Evolutionary conservation across 2,329 filamentous ascomycete species (phyloP).

Genomic region (Apiospora kogelbergensis): DNA sequence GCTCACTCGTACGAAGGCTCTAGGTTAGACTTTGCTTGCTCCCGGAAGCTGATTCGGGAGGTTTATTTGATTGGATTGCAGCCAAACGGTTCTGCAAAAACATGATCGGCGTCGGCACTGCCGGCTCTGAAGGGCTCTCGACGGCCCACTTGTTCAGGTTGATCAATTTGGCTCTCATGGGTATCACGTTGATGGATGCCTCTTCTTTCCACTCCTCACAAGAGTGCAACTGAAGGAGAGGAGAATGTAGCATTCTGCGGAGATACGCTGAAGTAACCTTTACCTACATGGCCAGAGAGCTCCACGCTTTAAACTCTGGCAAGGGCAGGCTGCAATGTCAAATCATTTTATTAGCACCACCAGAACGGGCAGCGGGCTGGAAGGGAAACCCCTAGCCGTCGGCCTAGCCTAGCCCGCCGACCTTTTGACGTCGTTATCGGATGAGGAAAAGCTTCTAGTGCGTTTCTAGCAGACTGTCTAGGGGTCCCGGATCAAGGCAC

Average conservation of each 20-base stretch:
- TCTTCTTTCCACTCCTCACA: background rate
- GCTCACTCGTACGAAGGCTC: background rate
- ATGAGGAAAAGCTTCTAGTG: background rate
- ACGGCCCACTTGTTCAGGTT: background rate
- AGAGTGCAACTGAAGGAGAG: background rate
- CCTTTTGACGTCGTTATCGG: background rate
- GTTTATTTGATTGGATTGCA: background rate
- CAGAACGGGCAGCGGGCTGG: background rate
- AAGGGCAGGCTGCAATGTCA: background rate
- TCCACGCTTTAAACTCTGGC: slow-evolving; percentile 2
- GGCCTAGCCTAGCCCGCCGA: background rate
- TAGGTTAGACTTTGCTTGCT: background rate
- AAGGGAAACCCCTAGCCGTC: background rate
- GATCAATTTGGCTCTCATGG: background rate
- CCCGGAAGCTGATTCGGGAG: background rate
- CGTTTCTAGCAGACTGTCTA: background rate
- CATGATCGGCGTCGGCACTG: slow-evolving; percentile 1
- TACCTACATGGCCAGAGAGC: background rate
- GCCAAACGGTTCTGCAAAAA: background rate
- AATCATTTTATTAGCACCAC: background rate
- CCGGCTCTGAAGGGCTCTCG: background rate
- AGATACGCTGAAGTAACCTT: background rate
- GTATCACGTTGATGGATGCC: background rate
- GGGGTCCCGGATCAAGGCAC: background rate
- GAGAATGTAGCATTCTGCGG: background rate